Evolutionary conservation across 768 basidiomycete genomes (phyloP).

Genomic region (Asterophora lycoperdoides): DNA sequence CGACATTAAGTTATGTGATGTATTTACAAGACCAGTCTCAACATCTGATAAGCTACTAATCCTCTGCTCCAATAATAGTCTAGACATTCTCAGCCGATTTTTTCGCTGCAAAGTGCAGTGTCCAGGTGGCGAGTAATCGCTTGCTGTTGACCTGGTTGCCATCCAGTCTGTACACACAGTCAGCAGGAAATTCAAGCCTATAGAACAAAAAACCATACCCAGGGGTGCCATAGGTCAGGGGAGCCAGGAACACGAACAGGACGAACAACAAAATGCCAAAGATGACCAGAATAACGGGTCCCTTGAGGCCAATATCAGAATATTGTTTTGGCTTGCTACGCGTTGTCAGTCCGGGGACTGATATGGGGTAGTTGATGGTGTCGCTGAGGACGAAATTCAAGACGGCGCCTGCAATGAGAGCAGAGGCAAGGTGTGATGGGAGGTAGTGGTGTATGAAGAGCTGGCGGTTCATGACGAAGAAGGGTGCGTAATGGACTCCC

Average conservation of each 20-base stretch:
- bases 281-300: conserved; percentile 55
- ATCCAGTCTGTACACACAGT: conserved; percentile 53
- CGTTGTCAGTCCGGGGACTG: conserved; percentile 65
- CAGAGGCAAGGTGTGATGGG: conserved; percentile 91
- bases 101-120: conserved; percentile 87
- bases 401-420: conserved; percentile 88
- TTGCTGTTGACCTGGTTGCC: conserved; percentile 83
- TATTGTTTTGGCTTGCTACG: conserved; percentile 53
- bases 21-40: conserved; percentile 15
- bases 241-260: conserved; percentile 73
- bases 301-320: conserved; percentile 76
- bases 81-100: conserved; percentile 38
- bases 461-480: conserved; percentile 97
- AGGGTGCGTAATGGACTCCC: conserved; percentile 94
- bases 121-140: conserved; percentile 86
- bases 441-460: conserved; percentile 98
- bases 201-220: conserved; percentile 54
- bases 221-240: conserved; percentile 94
- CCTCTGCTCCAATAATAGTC: not conserved
- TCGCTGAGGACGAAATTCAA: conserved; percentile 89
- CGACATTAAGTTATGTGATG: conserved; percentile 9
- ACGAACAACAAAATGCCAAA: conserved; percentile 59
- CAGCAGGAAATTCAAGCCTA: conserved; percentile 12
- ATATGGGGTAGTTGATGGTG: conserved; percentile 88
- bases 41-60: conserved; percentile 1